Evolutionary conservation across 306 rosid genomes (phyloP).

Genomic region (Cyamopsis tetragonoloba): DNA sequence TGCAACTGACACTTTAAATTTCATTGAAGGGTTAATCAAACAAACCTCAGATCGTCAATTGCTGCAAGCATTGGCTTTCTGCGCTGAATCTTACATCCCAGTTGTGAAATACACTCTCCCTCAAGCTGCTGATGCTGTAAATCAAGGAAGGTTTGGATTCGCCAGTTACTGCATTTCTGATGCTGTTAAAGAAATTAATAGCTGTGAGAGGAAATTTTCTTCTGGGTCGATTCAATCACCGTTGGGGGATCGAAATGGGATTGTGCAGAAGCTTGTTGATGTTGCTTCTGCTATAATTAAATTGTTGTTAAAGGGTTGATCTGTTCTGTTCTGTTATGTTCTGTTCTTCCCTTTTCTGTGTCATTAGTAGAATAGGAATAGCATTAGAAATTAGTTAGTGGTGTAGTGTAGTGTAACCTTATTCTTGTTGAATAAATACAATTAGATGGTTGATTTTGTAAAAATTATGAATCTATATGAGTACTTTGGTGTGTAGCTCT

Average conservation of each 20-base stretch:
- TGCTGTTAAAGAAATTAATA: constrained; percentile 46
- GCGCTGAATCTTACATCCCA: constrained; percentile 75
- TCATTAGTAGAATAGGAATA: neutral
- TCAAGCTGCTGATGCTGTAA: constrained; percentile 59
- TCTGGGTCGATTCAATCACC: constrained; percentile 18
- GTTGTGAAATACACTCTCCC: constrained; percentile 66
- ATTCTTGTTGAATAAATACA: neutral
- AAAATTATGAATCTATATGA: neutral
- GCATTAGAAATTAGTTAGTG: neutral
- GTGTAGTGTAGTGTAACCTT: neutral
- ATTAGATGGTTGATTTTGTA: neutral
- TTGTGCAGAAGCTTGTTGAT: constrained; percentile 44
- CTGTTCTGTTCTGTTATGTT: neutral
- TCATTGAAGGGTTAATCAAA: constrained; percentile 40
- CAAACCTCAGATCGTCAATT: constrained; percentile 23
- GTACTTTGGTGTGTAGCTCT: neutral
- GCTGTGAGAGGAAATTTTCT: constrained; percentile 45
- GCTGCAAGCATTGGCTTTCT: constrained; percentile 58
- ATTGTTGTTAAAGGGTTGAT: constrained; percentile 32
- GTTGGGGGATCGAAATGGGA: constrained; percentile 37
- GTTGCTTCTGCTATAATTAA: constrained; percentile 51
- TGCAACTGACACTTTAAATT: constrained; percentile 31
- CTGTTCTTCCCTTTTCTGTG: neutral
- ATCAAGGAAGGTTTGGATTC: constrained; percentile 46
- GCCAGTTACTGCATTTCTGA: constrained; percentile 57